These are phyloP conservation scores for Umbelopsis vinacea DNA, from an alignment of 192 early-diverging fungal species.

Conservation along the genomic window DNA sequence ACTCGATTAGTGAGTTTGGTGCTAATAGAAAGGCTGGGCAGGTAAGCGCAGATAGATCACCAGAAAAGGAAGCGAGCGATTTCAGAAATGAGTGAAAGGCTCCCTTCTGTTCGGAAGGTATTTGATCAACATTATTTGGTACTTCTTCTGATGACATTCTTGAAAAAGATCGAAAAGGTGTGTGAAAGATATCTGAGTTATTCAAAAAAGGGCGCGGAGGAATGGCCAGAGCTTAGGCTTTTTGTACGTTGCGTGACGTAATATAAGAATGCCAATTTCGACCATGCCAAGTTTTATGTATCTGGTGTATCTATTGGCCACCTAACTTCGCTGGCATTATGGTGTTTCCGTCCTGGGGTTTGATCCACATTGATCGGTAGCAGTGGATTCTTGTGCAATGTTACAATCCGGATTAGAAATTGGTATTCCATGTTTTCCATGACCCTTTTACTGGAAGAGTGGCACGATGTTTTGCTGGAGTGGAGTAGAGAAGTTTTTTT, in stretches of 20 bases:
- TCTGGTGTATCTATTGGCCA: background rate
- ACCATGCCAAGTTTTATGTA: background rate
- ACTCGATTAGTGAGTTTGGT: conserved; percentile 75
- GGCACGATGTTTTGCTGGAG: no score
- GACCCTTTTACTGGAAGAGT: no score
- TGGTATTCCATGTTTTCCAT: no score
- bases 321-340: no score
- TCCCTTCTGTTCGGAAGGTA: conserved; percentile 62
- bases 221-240: background rate
- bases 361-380: no score
- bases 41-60: conserved; percentile 74
- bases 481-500: no score
- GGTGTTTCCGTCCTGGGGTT: no score
- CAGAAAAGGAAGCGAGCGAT: conserved; percentile 73
- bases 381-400: no score
- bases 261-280: background rate
- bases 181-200: conserved; percentile 6
- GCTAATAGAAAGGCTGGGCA: conserved; percentile 77
- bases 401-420: no score
- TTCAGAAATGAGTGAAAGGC: conserved; percentile 67
- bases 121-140: conserved; percentile 35
- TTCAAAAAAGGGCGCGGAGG: background rate
- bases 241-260: conserved; percentile 11
- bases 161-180: background rate
- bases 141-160: conserved; percentile 19